Percentiles rank a stretch among this genome's conserved stretches.
Conservation (phyloP, 345 rosid genomes). For the Heritiera fomes region DNA sequence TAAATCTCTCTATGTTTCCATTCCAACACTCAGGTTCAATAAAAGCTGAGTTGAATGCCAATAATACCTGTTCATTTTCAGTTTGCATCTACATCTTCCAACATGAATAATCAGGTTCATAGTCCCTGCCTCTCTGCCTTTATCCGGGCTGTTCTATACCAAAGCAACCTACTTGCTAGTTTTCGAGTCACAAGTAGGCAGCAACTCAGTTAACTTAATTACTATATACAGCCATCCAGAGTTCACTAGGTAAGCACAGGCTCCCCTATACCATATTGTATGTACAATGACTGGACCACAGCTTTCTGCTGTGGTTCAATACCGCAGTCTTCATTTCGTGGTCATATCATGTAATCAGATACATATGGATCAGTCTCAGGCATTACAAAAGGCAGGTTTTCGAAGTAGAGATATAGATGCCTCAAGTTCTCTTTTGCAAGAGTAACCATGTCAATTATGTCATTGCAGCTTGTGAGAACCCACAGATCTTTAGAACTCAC, state of each 20-base stretch:
- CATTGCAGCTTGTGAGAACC: conserved; percentile 48
- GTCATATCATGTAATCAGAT: conserved; percentile 66
- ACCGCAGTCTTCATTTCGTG: conserved; percentile 11
- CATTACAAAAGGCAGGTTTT: conserved; percentile 43
- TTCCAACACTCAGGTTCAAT: conserved; percentile 46
- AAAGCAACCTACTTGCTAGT: neutral
- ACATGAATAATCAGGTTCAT: neutral
- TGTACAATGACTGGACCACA: conserved; percentile 29
- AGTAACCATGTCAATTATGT: conserved; percentile 41
- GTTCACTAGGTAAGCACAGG: conserved; percentile 18
- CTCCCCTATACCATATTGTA: conserved; percentile 20
- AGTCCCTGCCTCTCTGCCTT: neutral
- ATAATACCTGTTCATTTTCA: conserved; percentile 12
- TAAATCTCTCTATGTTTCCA: conserved; percentile 11
- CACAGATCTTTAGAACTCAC: conserved; percentile 57
- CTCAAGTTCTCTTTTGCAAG: conserved; percentile 57
- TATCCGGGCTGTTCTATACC: neutral
- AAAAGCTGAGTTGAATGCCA: conserved; percentile 50
- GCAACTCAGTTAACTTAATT: conserved; percentile 15
- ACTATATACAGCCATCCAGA: conserved; percentile 28
- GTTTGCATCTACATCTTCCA: conserved; percentile 17
- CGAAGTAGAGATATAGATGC: conserved; percentile 53
- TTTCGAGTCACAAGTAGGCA: neutral
- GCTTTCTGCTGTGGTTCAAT: neutral
- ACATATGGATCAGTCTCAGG: conserved; percentile 46